A percentile compares a stretch with the other conserved stretches of the same genome.
Evolutionary conservation across 108 stramenopile genomes (phyloP).

Genomic region (Fragilariopsis cylindrus): DNA sequence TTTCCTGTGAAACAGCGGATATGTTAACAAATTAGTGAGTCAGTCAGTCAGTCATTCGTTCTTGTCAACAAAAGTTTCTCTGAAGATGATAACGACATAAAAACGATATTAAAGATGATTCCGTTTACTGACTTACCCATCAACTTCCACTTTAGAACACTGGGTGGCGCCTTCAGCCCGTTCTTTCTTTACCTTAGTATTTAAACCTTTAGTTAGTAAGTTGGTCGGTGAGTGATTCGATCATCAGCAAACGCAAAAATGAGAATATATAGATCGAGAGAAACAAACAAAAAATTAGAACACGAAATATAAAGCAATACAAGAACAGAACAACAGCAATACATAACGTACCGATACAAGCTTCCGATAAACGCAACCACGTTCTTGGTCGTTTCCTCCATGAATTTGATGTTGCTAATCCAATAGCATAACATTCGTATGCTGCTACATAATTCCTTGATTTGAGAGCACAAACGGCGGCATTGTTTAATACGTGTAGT

Average conservation of each 20-base stretch:
- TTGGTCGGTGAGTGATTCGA: too few relatives aligned
- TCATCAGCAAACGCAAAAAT: neutral
- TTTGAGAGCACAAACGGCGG: slow-evolving; percentile 68
- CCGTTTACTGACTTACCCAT: neutral
- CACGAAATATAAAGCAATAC: neutral
- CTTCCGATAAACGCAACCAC: slow-evolving; percentile 84
- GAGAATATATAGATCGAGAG: neutral
- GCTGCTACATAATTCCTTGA: slow-evolving; percentile 54
- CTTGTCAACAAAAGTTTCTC: neutral
- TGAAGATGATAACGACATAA: neutral
- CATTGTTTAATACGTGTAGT: slow-evolving; percentile 63
- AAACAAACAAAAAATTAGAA: neutral
- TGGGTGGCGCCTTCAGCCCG: neutral
- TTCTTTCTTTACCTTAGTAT: neutral
- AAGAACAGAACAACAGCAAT: neutral
- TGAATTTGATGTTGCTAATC: slow-evolving; percentile 39
- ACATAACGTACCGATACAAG: slow-evolving; percentile 57
- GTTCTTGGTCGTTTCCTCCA: slow-evolving; percentile 40
- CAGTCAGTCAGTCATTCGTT: neutral
- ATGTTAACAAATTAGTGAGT: neutral
- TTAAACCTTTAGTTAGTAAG: neutral
- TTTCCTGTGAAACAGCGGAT: slow-evolving; percentile 7
- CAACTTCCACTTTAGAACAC: slow-evolving; percentile 9
- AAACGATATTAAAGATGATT: neutral
- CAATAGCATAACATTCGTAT: slow-evolving; percentile 71